Evolutionary conservation across 2,329 filamentous ascomycete genomes (phyloP).

Genomic region (Colletotrichum graminicola): DNA sequence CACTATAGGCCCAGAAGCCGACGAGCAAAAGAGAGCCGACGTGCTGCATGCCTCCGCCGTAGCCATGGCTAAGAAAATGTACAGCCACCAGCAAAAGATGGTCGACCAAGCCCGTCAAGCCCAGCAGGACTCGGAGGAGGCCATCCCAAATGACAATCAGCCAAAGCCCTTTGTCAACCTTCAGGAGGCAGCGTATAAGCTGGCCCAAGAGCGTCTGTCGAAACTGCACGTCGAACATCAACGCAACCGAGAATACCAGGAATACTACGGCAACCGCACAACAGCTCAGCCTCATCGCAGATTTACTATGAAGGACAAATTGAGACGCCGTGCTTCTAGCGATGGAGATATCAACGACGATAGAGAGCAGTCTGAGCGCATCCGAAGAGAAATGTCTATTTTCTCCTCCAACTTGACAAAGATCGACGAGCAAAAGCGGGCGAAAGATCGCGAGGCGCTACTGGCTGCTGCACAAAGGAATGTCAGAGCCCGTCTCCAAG

Average conservation of each 20-base stretch:
- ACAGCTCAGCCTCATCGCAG: slow-evolving; percentile 53
- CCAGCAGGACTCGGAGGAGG: slow-evolving; percentile 50
- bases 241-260: slow-evolving; percentile 73
- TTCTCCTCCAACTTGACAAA: slow-evolving; percentile 76
- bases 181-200: slow-evolving; percentile 87
- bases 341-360: slow-evolving; percentile 75
- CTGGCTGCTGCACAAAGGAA: slow-evolving; percentile 86
- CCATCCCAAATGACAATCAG: slow-evolving; percentile 54
- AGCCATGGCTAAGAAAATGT: slow-evolving; percentile 92
- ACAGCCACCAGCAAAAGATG: slow-evolving; percentile 74
- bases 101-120: slow-evolving; percentile 63
- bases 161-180: slow-evolving; percentile 72
- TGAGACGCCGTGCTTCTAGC: slow-evolving; percentile 75
- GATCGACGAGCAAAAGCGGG: slow-evolving; percentile 79
- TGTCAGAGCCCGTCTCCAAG: slow-evolving; percentile 81
- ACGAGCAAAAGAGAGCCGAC: slow-evolving; percentile 80
- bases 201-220: slow-evolving; percentile 85
- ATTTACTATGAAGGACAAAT: slow-evolving; percentile 66
- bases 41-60: slow-evolving; percentile 85
- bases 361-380: slow-evolving; percentile 76
- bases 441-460: slow-evolving; percentile 79
- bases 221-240: slow-evolving; percentile 81
- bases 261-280: slow-evolving; percentile 77
- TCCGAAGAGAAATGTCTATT: slow-evolving; percentile 82
- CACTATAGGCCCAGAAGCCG: slow-evolving; percentile 76